phyloP scores from a whole-genome alignment of 225 moss, liverwort and hornwort species.

The Pseudisothecium myosuroides region DNA sequence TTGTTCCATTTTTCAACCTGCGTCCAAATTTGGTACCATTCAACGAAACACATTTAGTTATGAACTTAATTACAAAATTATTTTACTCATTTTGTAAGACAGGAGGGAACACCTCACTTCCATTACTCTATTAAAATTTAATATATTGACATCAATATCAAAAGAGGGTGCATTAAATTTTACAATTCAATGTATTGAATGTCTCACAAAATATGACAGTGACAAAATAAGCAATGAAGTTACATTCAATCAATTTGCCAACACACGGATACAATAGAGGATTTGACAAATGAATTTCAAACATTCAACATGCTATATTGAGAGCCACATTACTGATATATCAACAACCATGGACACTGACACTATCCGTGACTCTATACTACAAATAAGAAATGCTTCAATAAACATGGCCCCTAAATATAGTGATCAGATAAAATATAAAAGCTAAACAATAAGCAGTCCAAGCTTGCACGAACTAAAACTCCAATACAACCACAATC shows the following conservation, averaged over 20 bases:
- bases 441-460: background rate
- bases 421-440: too few species aligned
- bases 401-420: background rate
- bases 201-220: background rate
- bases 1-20: conserved; percentile 13
- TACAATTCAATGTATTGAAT: background rate
- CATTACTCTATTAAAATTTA: background rate
- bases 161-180: too few species aligned
- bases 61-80: background rate
- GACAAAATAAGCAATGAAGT: background rate
- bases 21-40: background rate
- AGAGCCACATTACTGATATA: too few species aligned
- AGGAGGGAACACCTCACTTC: background rate
- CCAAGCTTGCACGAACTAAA: background rate
- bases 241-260: too few species aligned
- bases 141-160: background rate
- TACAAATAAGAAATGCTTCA: rapidly evolving
- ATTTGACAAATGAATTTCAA: too few species aligned
- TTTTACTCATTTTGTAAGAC: rapidly evolving
- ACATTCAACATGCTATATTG: background rate
- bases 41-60: background rate
- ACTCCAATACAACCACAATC: background rate
- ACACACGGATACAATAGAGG: too few species aligned
- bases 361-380: too few species aligned
- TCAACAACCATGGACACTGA: background rate